phyloP scores from a whole-genome alignment of 148 eudicot genomes.

The Fagopyrum tataricum region DNA sequence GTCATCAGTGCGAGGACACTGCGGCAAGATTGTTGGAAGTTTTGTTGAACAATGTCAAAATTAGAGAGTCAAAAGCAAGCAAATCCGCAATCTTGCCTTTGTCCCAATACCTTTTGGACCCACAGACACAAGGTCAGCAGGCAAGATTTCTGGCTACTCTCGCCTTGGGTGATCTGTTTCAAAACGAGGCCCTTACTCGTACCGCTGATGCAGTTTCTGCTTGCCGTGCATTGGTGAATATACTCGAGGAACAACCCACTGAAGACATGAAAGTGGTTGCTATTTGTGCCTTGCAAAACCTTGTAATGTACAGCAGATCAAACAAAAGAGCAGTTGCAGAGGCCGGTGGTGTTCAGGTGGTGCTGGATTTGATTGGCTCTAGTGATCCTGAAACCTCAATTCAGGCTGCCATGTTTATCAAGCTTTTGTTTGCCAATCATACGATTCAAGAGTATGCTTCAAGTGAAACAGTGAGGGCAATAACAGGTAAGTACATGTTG shows the following conservation, averaged over 20 bases:
- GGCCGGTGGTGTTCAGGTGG: conserved; percentile 93
- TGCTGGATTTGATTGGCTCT: conserved; percentile 86
- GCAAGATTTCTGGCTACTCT: conserved; percentile 85
- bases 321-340: conserved; percentile 99
- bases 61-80: conserved; percentile 82
- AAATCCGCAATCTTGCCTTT: conserved; percentile 78
- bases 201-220: conserved; percentile 90
- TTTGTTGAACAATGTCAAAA: conserved; percentile 78
- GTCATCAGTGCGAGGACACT: conserved; percentile 87
- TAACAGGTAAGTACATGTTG: conserved; percentile 55
- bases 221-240: conserved; percentile 84
- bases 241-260: conserved; percentile 94
- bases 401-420: conserved; percentile 90
- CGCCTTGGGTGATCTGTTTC: conserved; percentile 94
- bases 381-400: conserved; percentile 93
- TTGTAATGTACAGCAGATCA: conserved; percentile 83
- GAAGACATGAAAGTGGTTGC: conserved; percentile 99
- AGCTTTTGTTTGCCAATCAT: conserved; percentile 86
- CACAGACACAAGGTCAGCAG: conserved; percentile 97
- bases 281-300: conserved; percentile 92
- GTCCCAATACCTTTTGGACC: conserved; percentile 95
- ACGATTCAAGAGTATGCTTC: conserved; percentile 99
- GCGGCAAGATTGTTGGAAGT: conserved; percentile 92
- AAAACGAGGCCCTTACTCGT: conserved; percentile 90
- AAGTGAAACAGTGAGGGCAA: conserved; percentile 95